phyloP scores from a whole-genome alignment of 2,329 filamentous ascomycete species.

The Colletotrichum viniferum region DNA sequence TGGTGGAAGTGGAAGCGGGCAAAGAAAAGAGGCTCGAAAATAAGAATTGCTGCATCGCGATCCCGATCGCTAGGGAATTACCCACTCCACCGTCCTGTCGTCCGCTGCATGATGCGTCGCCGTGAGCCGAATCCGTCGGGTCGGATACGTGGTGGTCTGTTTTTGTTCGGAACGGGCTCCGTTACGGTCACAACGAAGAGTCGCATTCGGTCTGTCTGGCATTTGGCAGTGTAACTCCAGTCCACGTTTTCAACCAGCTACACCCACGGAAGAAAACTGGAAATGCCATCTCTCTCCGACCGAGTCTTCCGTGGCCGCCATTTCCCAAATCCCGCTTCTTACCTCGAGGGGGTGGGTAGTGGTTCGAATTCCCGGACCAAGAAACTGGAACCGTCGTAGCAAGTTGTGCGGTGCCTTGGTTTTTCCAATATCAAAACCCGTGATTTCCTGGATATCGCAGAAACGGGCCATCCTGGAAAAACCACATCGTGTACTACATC shows the following conservation, averaged over 20 bases:
- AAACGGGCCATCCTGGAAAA: background rate
- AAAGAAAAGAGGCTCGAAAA: background rate
- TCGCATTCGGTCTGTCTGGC: background rate
- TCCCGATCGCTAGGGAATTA: background rate
- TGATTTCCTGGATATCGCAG: background rate
- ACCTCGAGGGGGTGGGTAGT: background rate
- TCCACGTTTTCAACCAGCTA: background rate
- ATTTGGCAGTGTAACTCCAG: background rate
- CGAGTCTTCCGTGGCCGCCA: background rate
- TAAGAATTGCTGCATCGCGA: background rate
- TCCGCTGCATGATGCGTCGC: background rate
- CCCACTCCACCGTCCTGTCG: background rate
- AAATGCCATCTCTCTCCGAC: background rate
- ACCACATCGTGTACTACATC: background rate
- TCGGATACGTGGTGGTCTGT: background rate
- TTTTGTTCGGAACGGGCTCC: background rate
- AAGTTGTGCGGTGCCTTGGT: background rate
- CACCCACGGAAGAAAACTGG: background rate
- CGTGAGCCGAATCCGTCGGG: background rate
- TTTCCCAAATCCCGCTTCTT: background rate
- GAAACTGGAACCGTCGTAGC: conserved; percentile 8
- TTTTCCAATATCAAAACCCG: background rate
- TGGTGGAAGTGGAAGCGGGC: background rate
- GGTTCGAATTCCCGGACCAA: background rate
- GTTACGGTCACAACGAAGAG: background rate